phyloP scores from a whole-genome alignment of 2,329 filamentous ascomycete species.

The Acephala macrosclerotiorum region DNA sequence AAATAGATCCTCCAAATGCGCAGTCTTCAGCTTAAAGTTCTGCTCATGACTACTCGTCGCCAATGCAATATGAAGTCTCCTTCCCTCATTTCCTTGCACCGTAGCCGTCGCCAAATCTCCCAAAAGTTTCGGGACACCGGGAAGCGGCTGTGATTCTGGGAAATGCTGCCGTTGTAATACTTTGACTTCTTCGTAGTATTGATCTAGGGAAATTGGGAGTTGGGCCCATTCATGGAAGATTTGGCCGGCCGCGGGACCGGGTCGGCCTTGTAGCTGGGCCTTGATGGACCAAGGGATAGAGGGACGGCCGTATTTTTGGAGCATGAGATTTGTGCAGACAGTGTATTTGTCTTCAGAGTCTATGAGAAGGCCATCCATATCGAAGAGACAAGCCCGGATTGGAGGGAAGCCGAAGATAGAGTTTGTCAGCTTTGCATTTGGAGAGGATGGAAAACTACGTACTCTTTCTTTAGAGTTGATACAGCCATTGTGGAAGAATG shows the following conservation, averaged over 20 bases:
- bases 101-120: conserved; percentile 53
- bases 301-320: conserved; percentile 76
- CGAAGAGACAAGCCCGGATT: conserved; percentile 91
- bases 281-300: conserved; percentile 92
- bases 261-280: conserved; percentile 68
- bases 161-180: conserved; percentile 77
- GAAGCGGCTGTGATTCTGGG: conserved; percentile 75
- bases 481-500: background rate
- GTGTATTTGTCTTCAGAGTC: conserved; percentile 96
- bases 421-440: background rate
- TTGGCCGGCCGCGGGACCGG: conserved; percentile 51
- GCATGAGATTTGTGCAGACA: conserved; percentile 79
- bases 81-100: conserved; percentile 40
- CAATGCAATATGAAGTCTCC: conserved; percentile 75
- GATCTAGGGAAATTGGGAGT: conserved; percentile 75
- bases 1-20: conserved; percentile 65
- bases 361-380: conserved; percentile 97
- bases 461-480: conserved; percentile 31
- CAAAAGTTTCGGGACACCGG: conserved; percentile 78
- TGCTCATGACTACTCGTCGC: conserved; percentile 71
- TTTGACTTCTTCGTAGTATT: conserved; percentile 67
- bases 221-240: conserved; percentile 85
- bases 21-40: conserved; percentile 47
- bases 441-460: conserved; percentile 7
- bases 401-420: conserved; percentile 71